Evolutionary conservation across 192 early-diverging fungal species (phyloP), one percentile per base, ranked within the genome.

Genomic region (Podochytrium sp.): DNA sequence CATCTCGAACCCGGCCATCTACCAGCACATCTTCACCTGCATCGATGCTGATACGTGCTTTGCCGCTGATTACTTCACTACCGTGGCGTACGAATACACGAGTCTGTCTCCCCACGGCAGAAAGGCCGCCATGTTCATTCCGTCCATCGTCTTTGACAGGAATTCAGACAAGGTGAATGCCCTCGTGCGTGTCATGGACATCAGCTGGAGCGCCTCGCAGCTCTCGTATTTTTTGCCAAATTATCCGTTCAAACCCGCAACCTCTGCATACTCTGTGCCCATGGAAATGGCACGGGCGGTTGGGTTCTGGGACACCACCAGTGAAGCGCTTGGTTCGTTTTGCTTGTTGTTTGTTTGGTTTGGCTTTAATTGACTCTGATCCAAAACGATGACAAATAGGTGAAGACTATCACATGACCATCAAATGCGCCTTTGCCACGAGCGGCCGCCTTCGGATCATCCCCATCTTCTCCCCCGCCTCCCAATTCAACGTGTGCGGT

Each of bases 271-370:
- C 70, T 83, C 81, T 68, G 62, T 91, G 41, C 79, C 84, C 30
- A 75, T 91, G 80, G 80, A 87, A n/a, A 70, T 91, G 18, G 89
- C 86, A n/a, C 79, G 76, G n/a, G 63, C 80, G 29, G 87, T 91
- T 20, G 84, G 80, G 7, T 90, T 84, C 59, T 91, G 90, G 89
- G 90, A 90, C 73, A 80, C 83, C 1, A 79, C 80, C 47, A 65
- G 81, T 12, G 86, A 90, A 71, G 73, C 87, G 1, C 80, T 90
- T 30, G 87, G 83, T 41, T 47, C 20, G 43, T 47, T 7, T 12
- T 47, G 20, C 20, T 47, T 47, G 20, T 12, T 12, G 43, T 47
- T 47, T 47, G 7, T 47, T 47, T 47, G 7, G 7, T 20, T 47
- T 20, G 43, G 10, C 7, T 47, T 47, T 47, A 12, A 47, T 47